Percentiles rank a stretch among this genome's conserved stretches.
Conservation (phyloP, 2,329 filamentous ascomycete genomes). For the Botrytis sinoallii region DNA sequence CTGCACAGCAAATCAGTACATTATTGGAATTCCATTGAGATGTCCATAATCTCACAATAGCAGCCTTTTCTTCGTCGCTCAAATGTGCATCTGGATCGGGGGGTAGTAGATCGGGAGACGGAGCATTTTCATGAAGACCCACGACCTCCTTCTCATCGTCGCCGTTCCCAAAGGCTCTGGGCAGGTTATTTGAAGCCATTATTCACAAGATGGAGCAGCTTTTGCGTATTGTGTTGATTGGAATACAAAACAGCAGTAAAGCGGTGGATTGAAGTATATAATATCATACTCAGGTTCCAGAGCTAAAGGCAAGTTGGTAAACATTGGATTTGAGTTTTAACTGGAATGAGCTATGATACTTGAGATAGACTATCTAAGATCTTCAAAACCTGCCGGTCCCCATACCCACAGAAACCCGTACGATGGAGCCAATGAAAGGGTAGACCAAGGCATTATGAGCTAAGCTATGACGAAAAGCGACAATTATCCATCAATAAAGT, state of each 20-base stretch:
- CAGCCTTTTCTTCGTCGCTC: slow-evolving; percentile 59
- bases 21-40: not conserved
- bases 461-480: not conserved
- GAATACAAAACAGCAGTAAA: not conserved
- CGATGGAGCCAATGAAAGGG: not conserved
- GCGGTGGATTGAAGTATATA: not conserved
- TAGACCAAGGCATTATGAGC: not conserved
- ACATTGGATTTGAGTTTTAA: not conserved
- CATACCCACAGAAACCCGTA: not conserved
- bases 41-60: slow-evolving; percentile 48
- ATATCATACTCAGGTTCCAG: not conserved
- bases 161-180: not conserved
- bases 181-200: not conserved
- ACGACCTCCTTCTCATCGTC: slow-evolving; percentile 17
- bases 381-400: not conserved
- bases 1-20: slow-evolving; percentile 40
- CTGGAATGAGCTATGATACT: not conserved
- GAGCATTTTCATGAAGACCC: not conserved
- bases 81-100: slow-evolving; percentile 62
- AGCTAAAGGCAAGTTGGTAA: not conserved
- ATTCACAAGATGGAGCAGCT: not conserved
- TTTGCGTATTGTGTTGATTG: not conserved
- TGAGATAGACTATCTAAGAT: not conserved
- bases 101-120: slow-evolving; percentile 22
- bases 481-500: not conserved